Percentiles rank a stretch among this genome's conserved stretches.
Conservation (phyloP, 2,329 filamentous ascomycete species). For the Ascochyta clinopodiicola region DNA sequence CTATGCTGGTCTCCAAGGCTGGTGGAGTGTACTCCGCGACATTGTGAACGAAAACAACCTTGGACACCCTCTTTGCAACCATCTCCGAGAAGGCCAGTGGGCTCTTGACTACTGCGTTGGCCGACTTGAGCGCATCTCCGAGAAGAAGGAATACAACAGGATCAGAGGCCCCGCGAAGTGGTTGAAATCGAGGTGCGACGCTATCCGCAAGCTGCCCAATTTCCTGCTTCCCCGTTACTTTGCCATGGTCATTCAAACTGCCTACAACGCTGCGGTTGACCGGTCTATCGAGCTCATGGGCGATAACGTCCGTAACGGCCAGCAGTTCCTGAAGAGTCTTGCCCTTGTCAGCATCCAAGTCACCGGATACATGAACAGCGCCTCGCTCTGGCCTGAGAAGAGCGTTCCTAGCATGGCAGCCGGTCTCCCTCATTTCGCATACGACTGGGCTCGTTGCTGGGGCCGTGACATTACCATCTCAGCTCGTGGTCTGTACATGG, state of each 20-base stretch:
- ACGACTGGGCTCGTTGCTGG: slow-evolving; percentile 96
- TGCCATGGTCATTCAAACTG: slow-evolving; percentile 83
- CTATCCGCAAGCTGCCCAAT: slow-evolving; percentile 81
- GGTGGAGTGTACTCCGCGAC: slow-evolving; percentile 90
- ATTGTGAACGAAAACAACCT: slow-evolving; percentile 90
- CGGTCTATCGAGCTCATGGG: slow-evolving; percentile 80
- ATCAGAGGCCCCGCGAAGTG: slow-evolving; percentile 74
- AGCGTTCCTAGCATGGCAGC: slow-evolving; percentile 87
- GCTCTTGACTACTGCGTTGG: slow-evolving; percentile 85
- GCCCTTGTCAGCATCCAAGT: slow-evolving; percentile 92
- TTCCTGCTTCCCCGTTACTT: slow-evolving; percentile 95
- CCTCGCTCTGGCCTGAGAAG: slow-evolving; percentile 86
- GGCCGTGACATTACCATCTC: slow-evolving; percentile 97
- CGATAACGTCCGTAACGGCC: slow-evolving; percentile 76
- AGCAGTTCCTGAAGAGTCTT: slow-evolving; percentile 86
- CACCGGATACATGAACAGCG: slow-evolving; percentile 86
- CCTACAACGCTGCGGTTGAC: slow-evolving; percentile 83
- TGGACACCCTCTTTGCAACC: slow-evolving; percentile 90
- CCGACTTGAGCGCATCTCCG: slow-evolving; percentile 75
- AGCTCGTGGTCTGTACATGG: slow-evolving; percentile 86
- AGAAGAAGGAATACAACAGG: slow-evolving; percentile 66
- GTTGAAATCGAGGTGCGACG: slow-evolving; percentile 84
- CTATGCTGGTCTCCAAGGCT: slow-evolving; percentile 96
- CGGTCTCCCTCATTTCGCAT: slow-evolving; percentile 90
- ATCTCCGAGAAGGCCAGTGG: slow-evolving; percentile 91